Percentiles rank a stretch among this genome's conserved stretches.
Conservation (phyloP, 257 asterid species). For the Solanum paucissectum region DNA sequence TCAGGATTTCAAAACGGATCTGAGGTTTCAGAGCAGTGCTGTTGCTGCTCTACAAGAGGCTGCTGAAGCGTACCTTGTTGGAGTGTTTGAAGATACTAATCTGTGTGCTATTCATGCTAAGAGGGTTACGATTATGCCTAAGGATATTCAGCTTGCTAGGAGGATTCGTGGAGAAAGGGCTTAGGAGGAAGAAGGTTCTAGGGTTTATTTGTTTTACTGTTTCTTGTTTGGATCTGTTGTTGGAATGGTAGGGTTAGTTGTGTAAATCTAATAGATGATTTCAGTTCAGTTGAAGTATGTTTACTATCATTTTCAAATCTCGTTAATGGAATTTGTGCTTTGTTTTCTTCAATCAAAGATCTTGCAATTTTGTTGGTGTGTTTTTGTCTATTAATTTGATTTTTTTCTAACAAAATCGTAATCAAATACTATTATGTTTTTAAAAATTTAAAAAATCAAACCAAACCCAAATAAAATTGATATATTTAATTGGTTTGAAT, state of each 20-base stretch:
- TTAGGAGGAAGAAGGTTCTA: neutral
- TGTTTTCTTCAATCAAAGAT: neutral
- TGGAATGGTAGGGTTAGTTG: neutral
- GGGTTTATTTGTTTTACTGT: neutral
- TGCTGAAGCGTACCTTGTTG: neutral
- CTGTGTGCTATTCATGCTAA: neutral
- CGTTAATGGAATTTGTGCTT: neutral
- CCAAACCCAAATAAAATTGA: too few species aligned
- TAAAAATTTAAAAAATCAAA: too few species aligned
- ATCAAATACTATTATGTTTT: too few species aligned
- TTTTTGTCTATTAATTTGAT: fast-evolving
- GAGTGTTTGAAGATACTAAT: neutral
- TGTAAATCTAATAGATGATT: neutral
- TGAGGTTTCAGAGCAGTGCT: neutral
- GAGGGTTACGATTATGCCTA: neutral
- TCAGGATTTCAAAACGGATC: neutral
- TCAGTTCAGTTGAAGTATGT: neutral
- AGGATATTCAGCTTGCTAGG: neutral
- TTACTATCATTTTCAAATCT: neutral
- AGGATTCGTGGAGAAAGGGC: neutral
- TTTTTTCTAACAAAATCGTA: too few species aligned
- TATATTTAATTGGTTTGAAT: too few species aligned
- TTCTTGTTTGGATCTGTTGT: neutral
- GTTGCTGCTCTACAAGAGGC: neutral
- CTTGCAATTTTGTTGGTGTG: neutral